Percentiles rank a stretch among this genome's conserved stretches.
phyloP scores from a whole-genome alignment of 208 protist genomes.

The Histomonas meleagridis region DNA sequence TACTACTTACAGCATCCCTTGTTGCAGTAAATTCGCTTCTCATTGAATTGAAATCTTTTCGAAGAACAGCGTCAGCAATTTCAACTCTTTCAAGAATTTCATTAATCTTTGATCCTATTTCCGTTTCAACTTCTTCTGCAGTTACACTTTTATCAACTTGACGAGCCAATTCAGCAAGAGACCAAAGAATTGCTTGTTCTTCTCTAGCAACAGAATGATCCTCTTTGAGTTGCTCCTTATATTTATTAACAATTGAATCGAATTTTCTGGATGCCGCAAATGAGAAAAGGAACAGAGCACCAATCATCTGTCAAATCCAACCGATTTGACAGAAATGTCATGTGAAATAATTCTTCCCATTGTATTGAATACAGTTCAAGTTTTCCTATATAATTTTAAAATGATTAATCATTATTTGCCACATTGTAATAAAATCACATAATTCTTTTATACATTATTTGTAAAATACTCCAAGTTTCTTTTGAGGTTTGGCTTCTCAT shows the following conservation, averaged over 20 bases:
- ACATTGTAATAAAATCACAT: too few relatives aligned
- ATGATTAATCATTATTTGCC: too few relatives aligned
- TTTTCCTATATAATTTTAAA: too few relatives aligned
- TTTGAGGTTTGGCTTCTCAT: too few relatives aligned
- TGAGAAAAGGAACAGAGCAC: too few relatives aligned
- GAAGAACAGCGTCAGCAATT: neutral
- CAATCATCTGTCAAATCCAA: too few relatives aligned
- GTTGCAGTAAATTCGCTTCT: neutral
- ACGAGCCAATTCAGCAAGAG: neutral
- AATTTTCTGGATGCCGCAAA: neutral
- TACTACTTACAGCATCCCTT: neutral
- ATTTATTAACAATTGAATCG: neutral
- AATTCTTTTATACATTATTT: too few relatives aligned
- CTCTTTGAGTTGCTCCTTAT: neutral
- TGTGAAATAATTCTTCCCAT: too few relatives aligned
- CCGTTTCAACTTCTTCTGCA: neutral
- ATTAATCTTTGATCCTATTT: neutral
- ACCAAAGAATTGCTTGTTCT: neutral
- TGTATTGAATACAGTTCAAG: too few relatives aligned
- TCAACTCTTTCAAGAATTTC: neutral
- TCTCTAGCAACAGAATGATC: neutral
- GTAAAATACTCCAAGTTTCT: too few relatives aligned
- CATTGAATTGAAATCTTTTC: conserved; percentile 19
- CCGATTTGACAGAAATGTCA: too few relatives aligned
- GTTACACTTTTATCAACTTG: neutral